Evolutionary conservation across 2,329 filamentous ascomycete genomes (phyloP).

Genomic region (Aspergillus texensis): DNA sequence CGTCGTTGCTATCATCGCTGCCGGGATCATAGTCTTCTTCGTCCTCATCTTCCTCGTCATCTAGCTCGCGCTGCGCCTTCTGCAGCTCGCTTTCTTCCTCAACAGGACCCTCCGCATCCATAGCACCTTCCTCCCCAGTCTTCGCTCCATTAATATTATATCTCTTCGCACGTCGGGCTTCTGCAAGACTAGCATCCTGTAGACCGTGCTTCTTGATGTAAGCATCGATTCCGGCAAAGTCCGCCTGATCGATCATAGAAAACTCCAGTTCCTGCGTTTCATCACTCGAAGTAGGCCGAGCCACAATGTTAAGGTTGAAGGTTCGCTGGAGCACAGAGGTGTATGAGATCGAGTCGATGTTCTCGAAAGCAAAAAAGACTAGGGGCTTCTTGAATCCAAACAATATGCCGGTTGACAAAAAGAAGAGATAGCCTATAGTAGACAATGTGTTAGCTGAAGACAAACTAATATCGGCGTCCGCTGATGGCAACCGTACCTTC

Average conservation of each 20-base stretch:
- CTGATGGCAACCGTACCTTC: constrained; percentile 52
- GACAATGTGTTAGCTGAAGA: background rate
- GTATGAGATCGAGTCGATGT: constrained; percentile 63
- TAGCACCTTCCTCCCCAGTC: constrained; percentile 27
- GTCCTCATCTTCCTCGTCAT: constrained; percentile 51
- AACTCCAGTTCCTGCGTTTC: constrained; percentile 63
- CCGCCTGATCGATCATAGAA: constrained; percentile 66
- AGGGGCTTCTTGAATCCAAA: constrained; percentile 69
- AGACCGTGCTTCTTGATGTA: constrained; percentile 64
- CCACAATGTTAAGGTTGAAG: constrained; percentile 64
- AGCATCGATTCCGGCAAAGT: constrained; percentile 63
- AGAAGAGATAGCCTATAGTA: constrained; percentile 61
- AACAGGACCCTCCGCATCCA: constrained; percentile 35
- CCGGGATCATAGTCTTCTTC: constrained; percentile 56
- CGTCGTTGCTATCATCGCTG: constrained; percentile 52
- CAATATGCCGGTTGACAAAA: constrained; percentile 62
- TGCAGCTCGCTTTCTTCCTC: constrained; percentile 62
- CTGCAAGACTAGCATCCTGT: constrained; percentile 66
- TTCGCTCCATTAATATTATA: constrained; percentile 54
- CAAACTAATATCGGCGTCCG: background rate
- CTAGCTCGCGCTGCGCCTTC: constrained; percentile 59
- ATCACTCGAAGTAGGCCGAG: constrained; percentile 40
- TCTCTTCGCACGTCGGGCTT: constrained; percentile 61
- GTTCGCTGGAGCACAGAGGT: constrained; percentile 66
- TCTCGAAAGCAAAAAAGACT: constrained; percentile 62